Evolutionary conservation across 331 rosid genomes (phyloP).

Genomic region (Malus hybrid): DNA sequence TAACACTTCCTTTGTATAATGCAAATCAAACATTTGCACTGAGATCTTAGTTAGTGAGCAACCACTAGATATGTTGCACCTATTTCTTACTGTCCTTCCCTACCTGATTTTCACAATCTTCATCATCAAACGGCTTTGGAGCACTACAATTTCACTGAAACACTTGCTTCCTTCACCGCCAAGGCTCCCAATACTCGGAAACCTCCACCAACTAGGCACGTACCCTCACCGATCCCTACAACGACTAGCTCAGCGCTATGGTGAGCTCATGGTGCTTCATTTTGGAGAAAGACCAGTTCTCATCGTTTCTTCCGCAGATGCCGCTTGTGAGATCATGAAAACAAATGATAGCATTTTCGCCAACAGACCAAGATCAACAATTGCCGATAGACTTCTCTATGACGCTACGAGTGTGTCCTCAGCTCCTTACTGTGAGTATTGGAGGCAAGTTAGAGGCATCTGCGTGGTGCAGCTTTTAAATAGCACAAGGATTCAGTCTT

Average conservation of each 20-base stretch:
- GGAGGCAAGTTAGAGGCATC: constrained; percentile 17
- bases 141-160: no score
- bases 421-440: constrained; percentile 10
- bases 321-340: background rate
- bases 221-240: constrained; percentile 14
- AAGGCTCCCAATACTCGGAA: constrained; percentile 4
- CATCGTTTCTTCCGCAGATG: background rate
- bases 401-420: background rate
- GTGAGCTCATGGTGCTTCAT: constrained; percentile 15
- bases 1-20: no score
- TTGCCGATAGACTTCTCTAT: background rate
- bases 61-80: background rate
- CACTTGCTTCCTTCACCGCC: no score
- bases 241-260: background rate
- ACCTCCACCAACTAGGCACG: constrained; percentile 20
- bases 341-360: constrained; percentile 11
- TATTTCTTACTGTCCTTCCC: background rate
- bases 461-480: background rate
- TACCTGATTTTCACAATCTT: constrained; percentile 1
- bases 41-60: background rate
- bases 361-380: background rate
- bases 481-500: constrained; percentile 5
- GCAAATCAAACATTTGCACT: background rate
- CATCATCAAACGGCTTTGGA: constrained; percentile 1
- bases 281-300: constrained; percentile 11